Evolutionary conservation across 2,329 filamentous ascomycete genomes (phyloP).

Genomic region (Xylariales sp.): DNA sequence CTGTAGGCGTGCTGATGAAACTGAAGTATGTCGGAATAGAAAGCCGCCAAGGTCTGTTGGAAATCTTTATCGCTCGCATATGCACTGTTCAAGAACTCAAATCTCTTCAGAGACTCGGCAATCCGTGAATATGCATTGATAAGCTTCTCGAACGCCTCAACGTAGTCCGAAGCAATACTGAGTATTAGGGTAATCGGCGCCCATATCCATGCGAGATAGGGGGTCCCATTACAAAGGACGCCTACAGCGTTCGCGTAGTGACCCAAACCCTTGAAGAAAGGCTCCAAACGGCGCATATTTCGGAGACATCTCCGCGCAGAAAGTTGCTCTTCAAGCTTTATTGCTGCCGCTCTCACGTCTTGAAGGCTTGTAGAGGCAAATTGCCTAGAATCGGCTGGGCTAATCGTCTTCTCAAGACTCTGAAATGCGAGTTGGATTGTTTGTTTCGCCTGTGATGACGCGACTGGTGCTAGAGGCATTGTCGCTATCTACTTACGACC

Average conservation of each 20-base stretch:
- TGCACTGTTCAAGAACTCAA: constrained; percentile 50
- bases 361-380: constrained; percentile 6
- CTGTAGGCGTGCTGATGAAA: constrained; percentile 61
- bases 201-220: constrained; percentile 23
- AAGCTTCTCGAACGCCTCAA: constrained; percentile 51
- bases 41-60: constrained; percentile 55
- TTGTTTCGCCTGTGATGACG: neutral
- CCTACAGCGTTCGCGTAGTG: constrained; percentile 2
- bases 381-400: neutral
- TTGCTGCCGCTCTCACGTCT: constrained; percentile 6
- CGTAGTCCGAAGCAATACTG: constrained; percentile 40
- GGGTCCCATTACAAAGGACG: constrained; percentile 15
- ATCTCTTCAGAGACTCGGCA: constrained; percentile 52
- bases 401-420: constrained; percentile 1
- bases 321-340: constrained; percentile 17
- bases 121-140: constrained; percentile 53
- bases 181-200: constrained; percentile 21
- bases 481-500: neutral
- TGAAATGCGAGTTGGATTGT: constrained; percentile 7
- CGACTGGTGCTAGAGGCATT: constrained; percentile 9
- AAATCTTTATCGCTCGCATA: constrained; percentile 52
- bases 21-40: constrained; percentile 60
- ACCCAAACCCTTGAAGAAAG: constrained; percentile 9
- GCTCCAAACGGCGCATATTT: constrained; percentile 19
- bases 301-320: constrained; percentile 1